These are phyloP conservation scores for Thalia dealbata DNA, from an alignment of 176 grass and related monocot species.

Conservation along the genomic window DNA sequence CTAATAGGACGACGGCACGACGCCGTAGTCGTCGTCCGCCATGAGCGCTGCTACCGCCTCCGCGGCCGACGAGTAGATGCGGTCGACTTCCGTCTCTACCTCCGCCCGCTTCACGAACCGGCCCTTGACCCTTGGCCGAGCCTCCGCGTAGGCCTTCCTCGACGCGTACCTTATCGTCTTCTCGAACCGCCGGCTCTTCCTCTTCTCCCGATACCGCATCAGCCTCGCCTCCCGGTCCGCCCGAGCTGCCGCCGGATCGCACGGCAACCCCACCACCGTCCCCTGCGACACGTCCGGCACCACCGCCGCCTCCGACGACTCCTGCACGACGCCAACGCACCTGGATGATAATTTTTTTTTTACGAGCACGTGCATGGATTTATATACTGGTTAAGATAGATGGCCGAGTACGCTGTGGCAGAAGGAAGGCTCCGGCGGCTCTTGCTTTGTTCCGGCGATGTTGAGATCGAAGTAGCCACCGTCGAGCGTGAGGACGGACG, in stretches of 20 bases:
- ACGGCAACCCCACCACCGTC: not conserved
- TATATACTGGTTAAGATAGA: too few species aligned
- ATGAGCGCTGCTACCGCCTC: conserved; percentile 6
- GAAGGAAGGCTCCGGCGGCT: conserved; percentile 39
- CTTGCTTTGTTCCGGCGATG: conserved; percentile 29
- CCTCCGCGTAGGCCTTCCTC: conserved; percentile 16
- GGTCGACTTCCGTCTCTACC: not conserved
- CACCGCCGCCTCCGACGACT: conserved; percentile 72
- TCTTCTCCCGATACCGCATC: conserved; percentile 15
- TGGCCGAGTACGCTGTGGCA: conserved; percentile 53
- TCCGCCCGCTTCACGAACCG: conserved; percentile 10
- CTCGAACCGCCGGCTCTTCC: conserved; percentile 13
- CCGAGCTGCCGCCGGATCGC: not conserved
- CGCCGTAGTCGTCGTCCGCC: conserved; percentile 10
- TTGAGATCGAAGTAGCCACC: conserved; percentile 28
- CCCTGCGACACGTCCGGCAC: conserved; percentile 42
- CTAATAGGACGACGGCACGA: not conserved
- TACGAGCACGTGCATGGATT: too few species aligned
- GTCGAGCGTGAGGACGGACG: conserved; percentile 20
- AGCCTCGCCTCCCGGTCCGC: conserved; percentile 6
- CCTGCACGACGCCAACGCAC: conserved; percentile 23
- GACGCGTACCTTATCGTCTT: conserved; percentile 13
- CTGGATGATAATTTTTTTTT: not conserved
- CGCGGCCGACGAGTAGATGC: conserved; percentile 5
- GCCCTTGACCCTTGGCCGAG: conserved; percentile 8